Conservation (phyloP, 78 protist genomes). For the Dictyostelium firmibasis region DNA sequence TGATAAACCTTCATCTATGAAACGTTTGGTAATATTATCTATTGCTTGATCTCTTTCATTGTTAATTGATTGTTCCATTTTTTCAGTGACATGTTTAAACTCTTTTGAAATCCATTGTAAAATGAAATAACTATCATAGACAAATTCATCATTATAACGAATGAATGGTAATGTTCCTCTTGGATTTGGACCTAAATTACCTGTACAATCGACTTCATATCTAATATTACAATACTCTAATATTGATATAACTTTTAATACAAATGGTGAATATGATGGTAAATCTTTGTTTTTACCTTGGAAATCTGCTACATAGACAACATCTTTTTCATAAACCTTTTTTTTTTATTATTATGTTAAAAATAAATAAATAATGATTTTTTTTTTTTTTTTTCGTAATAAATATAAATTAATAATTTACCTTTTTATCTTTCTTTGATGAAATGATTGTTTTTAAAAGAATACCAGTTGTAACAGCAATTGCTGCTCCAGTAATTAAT, state of each 20-base stretch:
- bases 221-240: background rate
- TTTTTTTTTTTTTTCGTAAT: too few relatives aligned
- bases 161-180: background rate
- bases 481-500: too few relatives aligned
- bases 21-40: background rate
- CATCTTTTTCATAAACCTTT: background rate
- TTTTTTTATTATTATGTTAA: background rate
- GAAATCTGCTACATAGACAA: background rate
- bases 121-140: background rate
- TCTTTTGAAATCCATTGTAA: background rate
- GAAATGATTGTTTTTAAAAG: too few relatives aligned
- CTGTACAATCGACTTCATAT: background rate
- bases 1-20: background rate
- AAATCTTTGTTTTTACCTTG: background rate
- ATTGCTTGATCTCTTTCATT: background rate
- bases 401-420: too few relatives aligned
- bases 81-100: background rate
- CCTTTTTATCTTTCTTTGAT: too few relatives aligned
- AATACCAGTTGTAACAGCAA: too few relatives aligned
- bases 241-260: background rate
- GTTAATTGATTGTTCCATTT: background rate
- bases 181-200: background rate
- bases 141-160: background rate
- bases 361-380: too few relatives aligned
- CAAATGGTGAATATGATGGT: background rate